Base-by-base conservation (phyloP, 768 basidiomycete genomes). In the Boletus tylopilopsis region DNA sequence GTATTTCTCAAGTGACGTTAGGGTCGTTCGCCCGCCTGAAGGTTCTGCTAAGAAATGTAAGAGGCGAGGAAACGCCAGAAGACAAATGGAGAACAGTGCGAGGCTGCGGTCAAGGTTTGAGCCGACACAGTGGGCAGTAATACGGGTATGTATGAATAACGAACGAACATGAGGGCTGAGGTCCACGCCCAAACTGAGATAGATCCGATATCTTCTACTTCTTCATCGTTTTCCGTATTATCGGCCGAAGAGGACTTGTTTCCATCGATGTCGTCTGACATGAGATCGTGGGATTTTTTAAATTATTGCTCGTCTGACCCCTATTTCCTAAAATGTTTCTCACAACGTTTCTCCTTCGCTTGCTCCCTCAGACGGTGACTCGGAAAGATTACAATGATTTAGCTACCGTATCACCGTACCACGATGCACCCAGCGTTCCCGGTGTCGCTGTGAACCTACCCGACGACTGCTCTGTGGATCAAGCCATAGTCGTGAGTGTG, bases 1-100 rank as follows among this genome's bases (percentile, higher is more conserved):
- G 67, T 85, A 89, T 21, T 73, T 68, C 61, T 91, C 89, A 29
- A 91, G 74, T 3, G 80, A 69, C 3, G 87, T 87, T 42, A 89
- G 74, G 18, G 66, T 58, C 25, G 66, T 67, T 40, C 75, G 71
- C 11, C 69, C 69, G 9, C 66, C 67, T 41, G 71, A 66, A 3
- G 77, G 70, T 48, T 77, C 76, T 12, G 85, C 74, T 45, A 87
- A 68, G 64, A 90, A 88, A 43, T 89, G 76, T 27, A 90, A 70
- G 42, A 90, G 62, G 24, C 80, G 76, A 46, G 89, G 87, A 52
- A 75, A 85, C 27, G 79, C 59, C 4, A 77, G 60, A 41, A 81
- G 68, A 56, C 68, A 67, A 22, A 64, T 44, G 38, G 74, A 67
- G 45, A 73, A 59, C 1, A 64, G 16, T 16, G 59, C 53, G n/a